Base-by-base conservation (phyloP, 1,284 basidiomycete genomes). In the Ganoderma multipileum region DNA sequence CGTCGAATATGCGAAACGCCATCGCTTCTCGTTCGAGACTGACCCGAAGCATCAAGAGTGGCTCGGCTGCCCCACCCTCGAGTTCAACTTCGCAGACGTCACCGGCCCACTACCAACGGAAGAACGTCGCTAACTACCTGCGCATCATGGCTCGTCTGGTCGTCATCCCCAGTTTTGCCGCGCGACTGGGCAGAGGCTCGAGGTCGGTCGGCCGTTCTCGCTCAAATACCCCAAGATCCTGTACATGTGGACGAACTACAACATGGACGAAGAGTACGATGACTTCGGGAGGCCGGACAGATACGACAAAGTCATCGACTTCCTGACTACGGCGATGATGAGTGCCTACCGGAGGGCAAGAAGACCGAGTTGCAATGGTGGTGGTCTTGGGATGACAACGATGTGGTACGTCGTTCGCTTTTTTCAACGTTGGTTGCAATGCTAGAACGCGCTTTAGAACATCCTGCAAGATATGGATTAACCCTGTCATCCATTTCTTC, bases 21-120 rank as follows among this genome's bases (percentile, higher is more conserved):
- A 60, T 20, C 26, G 23, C 1, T 7, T 60, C 9, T 30, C 57
- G 12, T 59, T 47, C 30, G 20, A 39, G 16, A 2, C 55, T 38
- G n/a, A 30, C 38, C 20, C 23, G n/a, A 23, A 33, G 20, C 42
- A 11, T 26, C 42, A 11, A 6, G 55, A 60, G 9, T 39, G 36
- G 58, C 58, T 60, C 20, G 38, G 23, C 7, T 60, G 58, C 38
- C 0, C 58, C n/a, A 47, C 36, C 1, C 60, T 23, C 9, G 42
- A 67, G n/a, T 59, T 65, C 64, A 44, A 50, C 64, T 60, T 59
- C 64, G 41, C 42, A 2, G 57, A 65, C 57, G 16, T 65, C 41
- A 58, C 55, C 33, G 42, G 57, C 36, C 3, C 55, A 59, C 42
- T 39, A 26, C 8, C 30, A 18, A 8, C 8, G n/a, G 39, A 20